phyloP scores from a whole-genome alignment of 306 rosid species.

The Betula pendula region DNA sequence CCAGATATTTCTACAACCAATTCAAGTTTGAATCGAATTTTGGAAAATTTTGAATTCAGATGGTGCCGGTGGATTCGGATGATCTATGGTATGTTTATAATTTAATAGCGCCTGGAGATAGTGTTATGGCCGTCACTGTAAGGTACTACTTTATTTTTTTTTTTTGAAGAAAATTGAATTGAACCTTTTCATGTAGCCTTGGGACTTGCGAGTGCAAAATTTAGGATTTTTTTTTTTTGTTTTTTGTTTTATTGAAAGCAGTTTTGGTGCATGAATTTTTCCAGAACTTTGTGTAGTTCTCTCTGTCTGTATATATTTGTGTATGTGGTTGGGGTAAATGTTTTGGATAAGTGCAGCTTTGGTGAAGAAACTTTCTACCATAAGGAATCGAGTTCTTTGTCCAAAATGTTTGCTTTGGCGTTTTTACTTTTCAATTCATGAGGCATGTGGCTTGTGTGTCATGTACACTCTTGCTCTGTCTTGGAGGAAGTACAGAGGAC shows the following conservation, averaged over 20 bases:
- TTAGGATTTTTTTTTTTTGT: background rate
- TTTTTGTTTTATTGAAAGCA: background rate
- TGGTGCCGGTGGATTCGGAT: constrained; percentile 90
- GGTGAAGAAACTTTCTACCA: background rate
- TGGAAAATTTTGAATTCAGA: constrained; percentile 46
- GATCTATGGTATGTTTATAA: constrained; percentile 90
- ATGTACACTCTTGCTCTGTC: background rate
- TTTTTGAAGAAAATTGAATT: background rate
- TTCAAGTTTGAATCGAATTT: background rate
- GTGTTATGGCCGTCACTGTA: constrained; percentile 80
- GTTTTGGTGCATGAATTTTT: background rate
- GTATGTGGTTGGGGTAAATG: background rate
- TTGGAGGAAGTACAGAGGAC: background rate
- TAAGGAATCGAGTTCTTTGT: background rate
- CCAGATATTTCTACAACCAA: no score
- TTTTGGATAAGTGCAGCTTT: background rate
- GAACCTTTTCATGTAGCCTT: background rate
- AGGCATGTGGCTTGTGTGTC: background rate
- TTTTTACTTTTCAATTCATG: background rate
- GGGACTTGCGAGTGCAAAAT: background rate
- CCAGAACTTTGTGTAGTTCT: background rate
- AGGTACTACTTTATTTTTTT: constrained; percentile 44
- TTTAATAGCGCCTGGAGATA: constrained; percentile 83
- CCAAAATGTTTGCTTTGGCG: background rate
- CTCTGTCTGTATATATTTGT: no score